Conservation (phyloP, 2,329 filamentous ascomycete species). For the Microdochium trichocladiopsis region DNA sequence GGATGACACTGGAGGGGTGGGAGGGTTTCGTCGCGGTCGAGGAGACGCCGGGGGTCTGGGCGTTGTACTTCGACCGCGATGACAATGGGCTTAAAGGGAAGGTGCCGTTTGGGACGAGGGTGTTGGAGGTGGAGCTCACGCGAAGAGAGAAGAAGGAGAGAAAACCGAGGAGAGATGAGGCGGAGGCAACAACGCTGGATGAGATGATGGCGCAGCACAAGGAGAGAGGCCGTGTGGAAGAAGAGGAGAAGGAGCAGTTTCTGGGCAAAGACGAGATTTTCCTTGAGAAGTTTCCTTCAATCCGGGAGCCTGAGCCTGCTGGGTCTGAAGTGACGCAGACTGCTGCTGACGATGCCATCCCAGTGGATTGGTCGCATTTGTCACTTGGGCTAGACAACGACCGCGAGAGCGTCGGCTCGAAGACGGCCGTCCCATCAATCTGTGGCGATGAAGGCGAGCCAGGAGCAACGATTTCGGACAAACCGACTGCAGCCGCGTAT, state of each 20-base stretch:
- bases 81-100: constrained; percentile 36
- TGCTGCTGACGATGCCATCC: not conserved
- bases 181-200: constrained; percentile 16
- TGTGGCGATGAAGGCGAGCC: constrained; percentile 6
- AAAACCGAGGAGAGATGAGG: constrained; percentile 16
- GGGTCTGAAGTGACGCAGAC: no score
- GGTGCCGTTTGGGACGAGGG: constrained; percentile 35
- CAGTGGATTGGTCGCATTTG: not conserved
- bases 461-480: not conserved
- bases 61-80: constrained; percentile 39
- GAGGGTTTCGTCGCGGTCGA: constrained; percentile 42
- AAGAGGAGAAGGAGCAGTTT: constrained; percentile 11
- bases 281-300: not conserved
- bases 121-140: constrained; percentile 48
- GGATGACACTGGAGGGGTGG: constrained; percentile 41
- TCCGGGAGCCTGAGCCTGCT: not conserved
- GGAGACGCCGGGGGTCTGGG: constrained; percentile 34
- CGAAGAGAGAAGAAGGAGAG: constrained; percentile 42
- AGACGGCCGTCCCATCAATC: not conserved
- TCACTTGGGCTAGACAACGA: not conserved
- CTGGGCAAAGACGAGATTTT: constrained; percentile 2
- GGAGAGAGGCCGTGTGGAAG: constrained; percentile 13
- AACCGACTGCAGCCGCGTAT: constrained; percentile 4
- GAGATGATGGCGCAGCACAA: constrained; percentile 20
- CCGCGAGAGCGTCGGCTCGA: not conserved